Conservation (phyloP, 495 filamentous ascomycete species). For the Penicillium waksmanii region DNA sequence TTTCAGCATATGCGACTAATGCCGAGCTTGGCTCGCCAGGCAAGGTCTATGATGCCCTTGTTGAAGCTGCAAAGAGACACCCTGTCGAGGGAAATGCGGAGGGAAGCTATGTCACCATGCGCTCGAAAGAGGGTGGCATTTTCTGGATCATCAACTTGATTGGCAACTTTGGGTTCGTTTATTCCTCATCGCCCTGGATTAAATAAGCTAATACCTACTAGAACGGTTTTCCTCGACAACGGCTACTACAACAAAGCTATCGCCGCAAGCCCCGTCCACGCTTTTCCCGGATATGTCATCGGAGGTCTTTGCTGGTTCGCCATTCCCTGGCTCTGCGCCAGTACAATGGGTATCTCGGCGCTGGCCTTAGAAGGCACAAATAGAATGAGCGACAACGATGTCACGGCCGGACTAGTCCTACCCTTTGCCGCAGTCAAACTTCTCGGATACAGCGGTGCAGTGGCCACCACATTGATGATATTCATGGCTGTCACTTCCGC, state of each 20-base stretch:
- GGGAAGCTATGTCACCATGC: slow-evolving; percentile 91
- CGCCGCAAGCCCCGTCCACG: slow-evolving; percentile 84
- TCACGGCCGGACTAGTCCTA: slow-evolving; percentile 84
- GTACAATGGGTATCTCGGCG: slow-evolving; percentile 90
- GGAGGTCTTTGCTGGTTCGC: slow-evolving; percentile 95
- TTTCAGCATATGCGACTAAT: slow-evolving; percentile 81
- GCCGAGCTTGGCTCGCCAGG: slow-evolving; percentile 76
- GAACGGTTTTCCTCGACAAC: slow-evolving; percentile 81
- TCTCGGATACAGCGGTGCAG: slow-evolving; percentile 85
- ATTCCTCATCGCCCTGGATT: neutral
- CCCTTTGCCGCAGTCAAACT: slow-evolving; percentile 90
- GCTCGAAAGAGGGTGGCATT: slow-evolving; percentile 81
- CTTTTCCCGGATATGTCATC: slow-evolving; percentile 89
- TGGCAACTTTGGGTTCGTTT: slow-evolving; percentile 50
- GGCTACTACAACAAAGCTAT: slow-evolving; percentile 96
- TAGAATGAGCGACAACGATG: slow-evolving; percentile 74
- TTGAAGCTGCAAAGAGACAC: slow-evolving; percentile 67
- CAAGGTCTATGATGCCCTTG: slow-evolving; percentile 79
- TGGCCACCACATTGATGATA: slow-evolving; percentile 79
- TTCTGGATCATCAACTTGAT: slow-evolving; percentile 98
- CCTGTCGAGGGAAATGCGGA: slow-evolving; percentile 85
- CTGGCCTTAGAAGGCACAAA: slow-evolving; percentile 77
- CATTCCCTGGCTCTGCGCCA: slow-evolving; percentile 91
- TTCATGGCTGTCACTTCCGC: slow-evolving; percentile 97
- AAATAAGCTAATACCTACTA: slow-evolving; percentile 6